Percentiles rank a stretch among this genome's conserved stretches.
phyloP scores from a whole-genome alignment of 169 alveolate genomes.

The Cryptosporidium andersoni region DNA sequence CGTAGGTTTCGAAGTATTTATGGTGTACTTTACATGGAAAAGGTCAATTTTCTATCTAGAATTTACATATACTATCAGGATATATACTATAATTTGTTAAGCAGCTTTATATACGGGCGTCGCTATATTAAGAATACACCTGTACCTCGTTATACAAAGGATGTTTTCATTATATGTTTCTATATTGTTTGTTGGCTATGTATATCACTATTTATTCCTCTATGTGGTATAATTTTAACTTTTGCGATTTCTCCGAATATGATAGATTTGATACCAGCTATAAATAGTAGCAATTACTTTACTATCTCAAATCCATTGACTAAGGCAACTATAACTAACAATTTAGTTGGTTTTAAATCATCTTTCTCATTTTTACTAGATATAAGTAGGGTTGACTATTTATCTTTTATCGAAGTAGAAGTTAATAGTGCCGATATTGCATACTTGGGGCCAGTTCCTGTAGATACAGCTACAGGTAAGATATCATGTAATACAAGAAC shows the following conservation, averaged over 20 bases:
- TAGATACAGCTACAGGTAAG: not conserved
- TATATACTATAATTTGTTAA: conserved; percentile 48
- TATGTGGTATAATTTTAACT: conserved; percentile 48
- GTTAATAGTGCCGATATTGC: conserved; percentile 57
- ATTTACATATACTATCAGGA: not conserved
- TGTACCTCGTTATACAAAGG: conserved; percentile 2
- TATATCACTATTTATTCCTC: conserved; percentile 30
- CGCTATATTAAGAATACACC: conserved; percentile 1
- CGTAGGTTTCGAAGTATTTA: not conserved
- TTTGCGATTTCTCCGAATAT: conserved; percentile 44
- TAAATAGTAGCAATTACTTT: conserved; percentile 20
- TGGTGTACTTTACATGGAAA: conserved; percentile 5
- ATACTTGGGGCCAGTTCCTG: conserved; percentile 42
- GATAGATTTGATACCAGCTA: conserved; percentile 54
- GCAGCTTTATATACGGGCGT: conserved; percentile 49
- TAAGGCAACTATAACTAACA: conserved; percentile 15
- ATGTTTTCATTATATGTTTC: conserved; percentile 6
- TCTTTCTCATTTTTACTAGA: conserved; percentile 48
- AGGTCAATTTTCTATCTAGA: not conserved
- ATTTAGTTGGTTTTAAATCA: conserved; percentile 16
- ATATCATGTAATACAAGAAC: conserved; percentile 25
- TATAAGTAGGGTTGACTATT: conserved; percentile 24
- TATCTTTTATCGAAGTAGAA: conserved; percentile 23
- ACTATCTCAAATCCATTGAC: conserved; percentile 42
- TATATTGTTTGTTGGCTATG: conserved; percentile 37